These are phyloP conservation scores for Epichloe bromicola DNA, from an alignment of 2,329 filamentous ascomycete genomes.

Conservation along the genomic window DNA sequence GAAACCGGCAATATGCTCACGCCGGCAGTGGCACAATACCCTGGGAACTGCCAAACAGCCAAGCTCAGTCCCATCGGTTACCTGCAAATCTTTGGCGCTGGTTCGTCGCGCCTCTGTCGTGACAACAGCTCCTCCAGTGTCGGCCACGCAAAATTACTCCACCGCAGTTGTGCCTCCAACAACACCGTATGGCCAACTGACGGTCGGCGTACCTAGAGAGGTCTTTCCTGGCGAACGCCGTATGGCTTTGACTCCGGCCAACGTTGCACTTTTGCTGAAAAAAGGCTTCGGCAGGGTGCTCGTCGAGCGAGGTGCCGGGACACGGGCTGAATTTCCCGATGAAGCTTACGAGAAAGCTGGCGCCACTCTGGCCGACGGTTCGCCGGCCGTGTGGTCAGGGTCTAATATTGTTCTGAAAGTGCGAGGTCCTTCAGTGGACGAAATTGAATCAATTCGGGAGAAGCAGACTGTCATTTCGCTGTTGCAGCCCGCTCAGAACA, in stretches of 20 bases:
- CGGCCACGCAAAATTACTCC: constrained; percentile 22
- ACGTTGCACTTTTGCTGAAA: constrained; percentile 74
- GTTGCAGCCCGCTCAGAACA: constrained; percentile 72
- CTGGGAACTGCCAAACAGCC: constrained; percentile 15
- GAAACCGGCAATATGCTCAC: constrained; percentile 10
- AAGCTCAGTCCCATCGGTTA: constrained; percentile 15
- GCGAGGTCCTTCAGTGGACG: constrained; percentile 56
- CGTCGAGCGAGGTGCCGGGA: constrained; percentile 70
- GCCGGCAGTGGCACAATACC: constrained; percentile 28
- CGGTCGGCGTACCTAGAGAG: constrained; percentile 68
- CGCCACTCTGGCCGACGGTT: constrained; percentile 58
- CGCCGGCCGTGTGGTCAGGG: constrained; percentile 55
- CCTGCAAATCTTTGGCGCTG: constrained; percentile 21
- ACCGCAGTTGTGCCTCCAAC: constrained; percentile 28
- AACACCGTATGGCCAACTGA: constrained; percentile 57
- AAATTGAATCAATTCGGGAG: constrained; percentile 54
- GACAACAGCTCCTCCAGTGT: constrained; percentile 12
- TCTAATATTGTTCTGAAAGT: constrained; percentile 79
- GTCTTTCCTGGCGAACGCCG: constrained; percentile 68
- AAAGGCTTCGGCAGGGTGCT: constrained; percentile 71
- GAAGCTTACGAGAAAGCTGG: constrained; percentile 66
- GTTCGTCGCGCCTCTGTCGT: constrained; percentile 26
- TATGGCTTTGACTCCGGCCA: constrained; percentile 74
- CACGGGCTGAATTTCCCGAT: constrained; percentile 64
- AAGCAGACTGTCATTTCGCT: constrained; percentile 71